Evolutionary conservation across 1,139 yeast genomes (phyloP).

Genomic region (Hyphopichia wangnamkhiaoensis): DNA sequence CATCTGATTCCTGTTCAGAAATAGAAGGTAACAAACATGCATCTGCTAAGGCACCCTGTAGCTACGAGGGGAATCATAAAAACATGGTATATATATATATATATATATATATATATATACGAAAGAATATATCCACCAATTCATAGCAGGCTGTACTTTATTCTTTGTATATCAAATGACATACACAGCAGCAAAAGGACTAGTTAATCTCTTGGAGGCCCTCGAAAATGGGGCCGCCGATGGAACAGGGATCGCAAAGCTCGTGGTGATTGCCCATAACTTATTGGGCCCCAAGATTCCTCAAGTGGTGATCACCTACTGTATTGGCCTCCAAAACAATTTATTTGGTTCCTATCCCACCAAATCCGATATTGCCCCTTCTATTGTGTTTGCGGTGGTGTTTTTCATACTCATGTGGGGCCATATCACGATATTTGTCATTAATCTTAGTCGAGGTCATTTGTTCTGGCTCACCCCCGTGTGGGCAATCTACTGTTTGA

Average conservation of each 20-base stretch:
- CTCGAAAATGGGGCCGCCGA: slow-evolving; percentile 17
- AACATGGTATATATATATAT: no score
- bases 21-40: no score
- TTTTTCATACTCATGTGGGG: slow-evolving; percentile 26
- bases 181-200: slow-evolving; percentile 22
- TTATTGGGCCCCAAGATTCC: slow-evolving; percentile 26
- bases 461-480: slow-evolving; percentile 33
- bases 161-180: slow-evolving; percentile 1
- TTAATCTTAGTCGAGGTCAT: slow-evolving; percentile 39
- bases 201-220: slow-evolving; percentile 15
- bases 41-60: no score
- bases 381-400: slow-evolving; percentile 29
- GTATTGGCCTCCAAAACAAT: slow-evolving; percentile 21
- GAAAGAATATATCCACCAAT: no score
- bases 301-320: slow-evolving; percentile 19
- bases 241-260: slow-evolving; percentile 24
- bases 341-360: slow-evolving; percentile 41
- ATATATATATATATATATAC: no score
- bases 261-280: slow-evolving; percentile 19
- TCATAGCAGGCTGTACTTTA: no score
- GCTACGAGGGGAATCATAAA: no score
- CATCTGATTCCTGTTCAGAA: no score
- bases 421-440: slow-evolving; percentile 28
- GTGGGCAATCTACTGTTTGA: slow-evolving; percentile 31
- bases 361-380: slow-evolving; percentile 29